These are phyloP conservation scores for Sungouiella thailandica DNA, from an alignment of 805 yeast species.

Conservation along the genomic window DNA sequence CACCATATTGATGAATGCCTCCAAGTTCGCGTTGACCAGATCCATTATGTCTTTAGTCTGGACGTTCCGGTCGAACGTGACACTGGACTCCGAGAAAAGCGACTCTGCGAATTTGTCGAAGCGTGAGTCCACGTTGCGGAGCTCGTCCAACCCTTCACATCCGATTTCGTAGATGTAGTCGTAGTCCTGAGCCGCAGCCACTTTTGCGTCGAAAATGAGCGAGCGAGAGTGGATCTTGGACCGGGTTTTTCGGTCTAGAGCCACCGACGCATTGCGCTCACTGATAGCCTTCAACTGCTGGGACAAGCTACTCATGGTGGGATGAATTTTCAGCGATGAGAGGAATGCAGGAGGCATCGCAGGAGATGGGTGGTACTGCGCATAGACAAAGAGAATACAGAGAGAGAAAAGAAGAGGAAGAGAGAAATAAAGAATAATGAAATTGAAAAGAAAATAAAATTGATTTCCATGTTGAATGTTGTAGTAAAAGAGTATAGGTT, in stretches of 20 bases:
- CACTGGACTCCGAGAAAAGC: conserved; percentile 77
- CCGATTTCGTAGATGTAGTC: conserved; percentile 73
- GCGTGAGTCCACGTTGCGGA: conserved; percentile 67
- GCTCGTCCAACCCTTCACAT: conserved; percentile 68
- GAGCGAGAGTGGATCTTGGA: conserved; percentile 87
- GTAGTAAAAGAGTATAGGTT: no score
- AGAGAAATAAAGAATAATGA: no score
- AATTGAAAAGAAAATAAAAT: no score
- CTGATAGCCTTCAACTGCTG: conserved; percentile 75
- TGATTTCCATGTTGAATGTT: no score
- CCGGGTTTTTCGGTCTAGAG: conserved; percentile 80
- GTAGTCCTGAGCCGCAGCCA: conserved; percentile 92
- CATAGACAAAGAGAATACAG: no score
- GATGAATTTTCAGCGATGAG: neutral
- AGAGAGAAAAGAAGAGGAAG: no score
- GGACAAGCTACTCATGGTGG: conserved; percentile 56
- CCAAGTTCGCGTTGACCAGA: conserved; percentile 70
- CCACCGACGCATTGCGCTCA: conserved; percentile 60
- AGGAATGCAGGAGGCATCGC: no score
- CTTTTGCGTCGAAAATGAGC: conserved; percentile 75
- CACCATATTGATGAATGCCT: conserved; percentile 64
- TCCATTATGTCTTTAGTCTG: conserved; percentile 73
- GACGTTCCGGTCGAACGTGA: conserved; percentile 74
- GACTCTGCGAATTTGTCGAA: conserved; percentile 66
- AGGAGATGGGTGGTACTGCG: no score